Evolutionary conservation across 192 early-diverging fungal species (phyloP).

Genomic region (Dissophora globulifera): DNA sequence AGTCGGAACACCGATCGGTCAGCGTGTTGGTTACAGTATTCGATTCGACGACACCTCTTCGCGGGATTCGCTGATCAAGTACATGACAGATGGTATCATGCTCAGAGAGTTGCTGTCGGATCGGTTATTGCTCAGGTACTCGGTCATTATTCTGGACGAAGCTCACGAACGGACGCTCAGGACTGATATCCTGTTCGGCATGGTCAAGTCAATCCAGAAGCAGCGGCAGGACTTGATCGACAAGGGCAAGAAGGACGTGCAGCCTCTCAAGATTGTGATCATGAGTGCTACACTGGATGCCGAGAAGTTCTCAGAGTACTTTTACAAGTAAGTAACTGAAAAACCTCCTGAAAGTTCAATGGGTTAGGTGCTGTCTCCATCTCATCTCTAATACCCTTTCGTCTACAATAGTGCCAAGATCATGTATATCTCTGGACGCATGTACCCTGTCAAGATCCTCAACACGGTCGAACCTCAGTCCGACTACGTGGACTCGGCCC

Average conservation of each 20-base stretch:
- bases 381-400: too few relatives aligned
- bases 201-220: conserved; percentile 89
- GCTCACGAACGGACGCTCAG: conserved; percentile 98
- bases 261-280: conserved; percentile 88
- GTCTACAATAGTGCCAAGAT: conserved; percentile 74
- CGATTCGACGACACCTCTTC: conserved; percentile 95
- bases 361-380: neutral
- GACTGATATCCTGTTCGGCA: conserved; percentile 97
- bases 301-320: conserved; percentile 90
- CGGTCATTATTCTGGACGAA: conserved; percentile 93
- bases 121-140: conserved; percentile 78
- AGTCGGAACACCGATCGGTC: conserved; percentile 74
- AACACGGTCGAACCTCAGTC: conserved; percentile 81
- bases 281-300: conserved; percentile 98
- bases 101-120: conserved; percentile 91
- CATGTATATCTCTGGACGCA: conserved; percentile 89
- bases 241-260: conserved; percentile 48
- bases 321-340: conserved; percentile 71
- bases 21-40: conserved; percentile 92
- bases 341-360: neutral
- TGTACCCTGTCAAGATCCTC: conserved; percentile 88
- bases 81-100: conserved; percentile 97
- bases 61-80: conserved; percentile 84
- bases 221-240: conserved; percentile 62
- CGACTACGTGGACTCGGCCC: conserved; percentile 92